A percentile compares a stretch with the other conserved stretches of the same genome.
These are phyloP conservation scores for Chloranthus sessilifolius DNA, from an alignment of 164 flowering plant species.

Conservation along the genomic window DNA sequence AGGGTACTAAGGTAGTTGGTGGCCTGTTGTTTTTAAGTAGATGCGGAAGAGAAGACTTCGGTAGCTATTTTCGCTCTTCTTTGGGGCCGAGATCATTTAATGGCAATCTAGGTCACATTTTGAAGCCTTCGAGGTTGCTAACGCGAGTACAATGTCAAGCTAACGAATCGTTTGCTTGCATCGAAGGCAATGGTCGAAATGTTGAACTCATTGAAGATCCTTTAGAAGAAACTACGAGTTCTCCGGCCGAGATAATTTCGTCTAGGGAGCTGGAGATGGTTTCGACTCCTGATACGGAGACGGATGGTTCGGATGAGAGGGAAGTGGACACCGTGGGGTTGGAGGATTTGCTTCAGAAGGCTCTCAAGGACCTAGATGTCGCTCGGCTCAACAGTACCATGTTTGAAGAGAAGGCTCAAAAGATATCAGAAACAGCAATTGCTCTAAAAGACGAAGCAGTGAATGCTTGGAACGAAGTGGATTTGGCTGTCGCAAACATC, in stretches of 20 bases:
- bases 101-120: constrained; percentile 12
- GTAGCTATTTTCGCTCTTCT: constrained; percentile 9
- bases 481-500: constrained; percentile 33
- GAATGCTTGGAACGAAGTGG: constrained; percentile 67
- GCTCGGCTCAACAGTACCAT: constrained; percentile 70
- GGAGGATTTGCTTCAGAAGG: constrained; percentile 69
- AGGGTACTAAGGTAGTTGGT: constrained; percentile 1
- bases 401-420: constrained; percentile 95
- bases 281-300: constrained; percentile 12
- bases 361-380: constrained; percentile 70
- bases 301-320: constrained; percentile 22
- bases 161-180: constrained; percentile 58
- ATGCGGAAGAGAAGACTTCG: constrained; percentile 13
- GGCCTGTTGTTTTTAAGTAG: constrained; percentile 11
- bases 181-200: constrained; percentile 48
- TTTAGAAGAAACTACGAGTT: constrained; percentile 17
- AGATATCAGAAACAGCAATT: constrained; percentile 84
- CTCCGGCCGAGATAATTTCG: not conserved
- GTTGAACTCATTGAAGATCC: constrained; percentile 26
- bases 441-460: constrained; percentile 76
- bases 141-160: constrained; percentile 36
- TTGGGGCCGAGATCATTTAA: constrained; percentile 5
- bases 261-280: constrained; percentile 1
- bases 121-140: constrained; percentile 11
- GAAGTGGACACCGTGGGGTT: constrained; percentile 21